phyloP scores from a whole-genome alignment of 768 basidiomycete species.

The Lactarius quietus region DNA sequence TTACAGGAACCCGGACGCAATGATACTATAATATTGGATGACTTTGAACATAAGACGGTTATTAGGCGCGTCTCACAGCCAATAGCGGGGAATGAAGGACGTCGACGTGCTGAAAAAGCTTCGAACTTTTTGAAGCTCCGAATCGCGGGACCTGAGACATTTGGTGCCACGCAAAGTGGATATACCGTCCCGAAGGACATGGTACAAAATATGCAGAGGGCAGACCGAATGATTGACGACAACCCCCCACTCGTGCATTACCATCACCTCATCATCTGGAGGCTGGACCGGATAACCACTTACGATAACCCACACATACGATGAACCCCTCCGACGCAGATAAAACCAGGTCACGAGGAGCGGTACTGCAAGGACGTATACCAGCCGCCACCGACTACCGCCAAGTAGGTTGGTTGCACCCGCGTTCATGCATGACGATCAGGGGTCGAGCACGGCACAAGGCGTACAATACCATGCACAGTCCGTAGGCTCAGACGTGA shows the following conservation, averaged over 20 bases:
- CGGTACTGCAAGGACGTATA: not conserved
- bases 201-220: conserved; percentile 1
- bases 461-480: not conserved
- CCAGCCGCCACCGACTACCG: not conserved
- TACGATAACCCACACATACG: not conserved
- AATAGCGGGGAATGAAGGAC: not conserved
- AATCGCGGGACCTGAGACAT: not conserved
- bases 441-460: not conserved
- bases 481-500: not conserved
- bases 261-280: not conserved
- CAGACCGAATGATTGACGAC: not conserved
- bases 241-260: not conserved
- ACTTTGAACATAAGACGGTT: not conserved
- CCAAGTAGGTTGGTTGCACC: not conserved
- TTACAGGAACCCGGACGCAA: not conserved
- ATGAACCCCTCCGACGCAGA: conserved; percentile 6
- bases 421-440: not conserved
- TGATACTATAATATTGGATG: not conserved
- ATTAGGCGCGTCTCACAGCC: not conserved
- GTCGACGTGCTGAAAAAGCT: not conserved
- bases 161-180: conserved; percentile 11
- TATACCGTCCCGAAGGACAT: not conserved
- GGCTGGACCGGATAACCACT: not conserved
- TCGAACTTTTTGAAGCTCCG: not conserved
- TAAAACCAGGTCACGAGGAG: not conserved